Conservation (phyloP, 352 stramenopile genomes). For the Plasmopara halstedii region DNA sequence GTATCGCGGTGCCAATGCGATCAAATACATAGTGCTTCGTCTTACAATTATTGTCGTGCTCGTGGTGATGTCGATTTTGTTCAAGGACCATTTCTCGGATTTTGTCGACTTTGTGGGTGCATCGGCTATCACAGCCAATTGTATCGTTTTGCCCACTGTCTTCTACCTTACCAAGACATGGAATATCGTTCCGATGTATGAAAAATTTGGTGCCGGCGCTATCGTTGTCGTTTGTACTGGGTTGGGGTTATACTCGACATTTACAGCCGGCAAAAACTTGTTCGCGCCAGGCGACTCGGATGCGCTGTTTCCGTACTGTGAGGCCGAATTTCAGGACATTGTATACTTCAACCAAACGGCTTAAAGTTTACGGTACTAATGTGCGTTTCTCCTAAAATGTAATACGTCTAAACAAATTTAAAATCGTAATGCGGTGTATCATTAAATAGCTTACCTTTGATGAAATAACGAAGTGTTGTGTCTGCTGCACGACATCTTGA, state of each 20-base stretch:
- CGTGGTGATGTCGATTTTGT: constrained; percentile 41
- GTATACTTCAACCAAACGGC: constrained; percentile 50
- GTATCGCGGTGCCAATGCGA: constrained; percentile 32
- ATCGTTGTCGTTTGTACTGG: constrained; percentile 29
- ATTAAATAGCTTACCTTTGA: too few relatives aligned
- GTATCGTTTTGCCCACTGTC: constrained; percentile 57
- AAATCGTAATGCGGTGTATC: too few relatives aligned
- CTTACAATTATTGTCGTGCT: constrained; percentile 35
- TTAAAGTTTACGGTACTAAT: too few relatives aligned
- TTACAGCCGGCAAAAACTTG: constrained; percentile 35
- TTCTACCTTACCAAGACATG: constrained; percentile 73
- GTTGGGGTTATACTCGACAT: constrained; percentile 36
- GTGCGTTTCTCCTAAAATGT: too few relatives aligned
- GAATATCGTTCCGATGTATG: constrained; percentile 35
- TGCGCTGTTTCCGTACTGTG: constrained; percentile 52
- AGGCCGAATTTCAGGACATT: constrained; percentile 32
- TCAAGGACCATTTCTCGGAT: constrained; percentile 61
- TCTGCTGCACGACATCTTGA: too few relatives aligned
- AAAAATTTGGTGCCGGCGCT: constrained; percentile 28
- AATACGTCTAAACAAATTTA: too few relatives aligned
- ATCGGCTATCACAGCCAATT: constrained; percentile 47
- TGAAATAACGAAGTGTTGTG: too few relatives aligned
- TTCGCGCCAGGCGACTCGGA: constrained; percentile 29
- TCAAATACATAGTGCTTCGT: constrained; percentile 38
- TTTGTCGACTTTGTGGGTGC: constrained; percentile 65